Conservation (phyloP, 495 filamentous ascomycete species). For the Podospora pseudocomata region DNA sequence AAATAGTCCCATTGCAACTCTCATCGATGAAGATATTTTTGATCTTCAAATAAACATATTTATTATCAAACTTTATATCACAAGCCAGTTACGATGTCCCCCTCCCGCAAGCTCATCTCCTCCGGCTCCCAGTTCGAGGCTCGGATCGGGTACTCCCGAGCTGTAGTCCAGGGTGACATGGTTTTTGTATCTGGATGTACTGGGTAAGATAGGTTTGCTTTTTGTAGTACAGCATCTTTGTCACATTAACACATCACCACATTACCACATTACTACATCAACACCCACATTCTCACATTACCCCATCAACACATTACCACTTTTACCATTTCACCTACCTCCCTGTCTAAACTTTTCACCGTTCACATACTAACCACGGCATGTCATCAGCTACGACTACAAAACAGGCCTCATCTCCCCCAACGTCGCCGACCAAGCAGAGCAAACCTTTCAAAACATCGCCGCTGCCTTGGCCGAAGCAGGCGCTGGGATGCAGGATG, state of each 20-base stretch:
- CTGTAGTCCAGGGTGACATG: slow-evolving; percentile 36
- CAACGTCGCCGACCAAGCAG: slow-evolving; percentile 34
- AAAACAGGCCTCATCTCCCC: slow-evolving; percentile 29
- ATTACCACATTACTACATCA: not conserved
- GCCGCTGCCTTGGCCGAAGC: slow-evolving; percentile 33
- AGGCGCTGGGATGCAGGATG: slow-evolving; percentile 29
- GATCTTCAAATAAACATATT: not conserved
- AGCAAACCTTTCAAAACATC: slow-evolving; percentile 37
- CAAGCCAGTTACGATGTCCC: not conserved
- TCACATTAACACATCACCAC: not conserved
- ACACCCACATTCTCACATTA: not conserved
- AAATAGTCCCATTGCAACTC: not conserved
- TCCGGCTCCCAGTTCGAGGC: slow-evolving; percentile 40
- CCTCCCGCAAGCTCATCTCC: slow-evolving; percentile 32
- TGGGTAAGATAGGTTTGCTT: slow-evolving; percentile 20
- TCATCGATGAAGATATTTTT: not conserved
- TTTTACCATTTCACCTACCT: not conserved
- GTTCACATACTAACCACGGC: not conserved
- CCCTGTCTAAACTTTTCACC: not conserved
- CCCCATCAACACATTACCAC: not conserved
- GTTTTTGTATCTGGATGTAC: slow-evolving; percentile 43
- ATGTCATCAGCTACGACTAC: slow-evolving; percentile 37
- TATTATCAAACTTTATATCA: not conserved
- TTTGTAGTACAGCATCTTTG: not conserved
- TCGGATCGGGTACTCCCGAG: slow-evolving; percentile 43